Base-by-base conservation (phyloP, 2,329 filamentous ascomycete species). In the Paraconiothyrium sp. region DNA sequence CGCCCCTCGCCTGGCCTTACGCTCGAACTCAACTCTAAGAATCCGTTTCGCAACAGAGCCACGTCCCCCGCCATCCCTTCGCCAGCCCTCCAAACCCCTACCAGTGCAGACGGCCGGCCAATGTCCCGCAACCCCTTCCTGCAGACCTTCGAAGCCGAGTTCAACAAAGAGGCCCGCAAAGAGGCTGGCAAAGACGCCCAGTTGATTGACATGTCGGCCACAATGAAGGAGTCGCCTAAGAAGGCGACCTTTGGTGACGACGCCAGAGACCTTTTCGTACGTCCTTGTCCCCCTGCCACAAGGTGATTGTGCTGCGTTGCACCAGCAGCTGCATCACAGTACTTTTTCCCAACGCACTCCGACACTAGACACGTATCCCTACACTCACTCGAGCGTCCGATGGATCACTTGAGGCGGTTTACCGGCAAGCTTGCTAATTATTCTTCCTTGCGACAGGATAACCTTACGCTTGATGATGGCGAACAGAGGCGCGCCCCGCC, bases 51-150 rank as follows among this genome's bases (percentile, higher is more conserved):
- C 82, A 92, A 92, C 79, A 88, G 90, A 73, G 88, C 89, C 66
- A 83, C 84, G 41, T 92, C 90, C 66, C 89, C 82, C 61, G 72
- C 67, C 49, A 61, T 74, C 59, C 69, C 72, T 56, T 77, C 76
- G 37, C 76, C 76, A 55, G 67, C 75, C 57, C 62, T 79, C 67
- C 73, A 73, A 59, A 75, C 73, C 39, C 75, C 73, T 59, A 49
- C 79, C 79, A 65, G 89, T 86, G 66, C 88, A 85, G 86, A 88
- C 79, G 86, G 88, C 78, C 85, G 89, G 73, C 89, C 89, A 59
- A 79, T 88, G 61, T 92, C 90, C 70, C 87, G 88, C 77, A 94
- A 94, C 71, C 91, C 91, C 39, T 94, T 94, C 75, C 84, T 93
- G 66, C 90, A 91, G 70, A 82, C 84, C 61, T 81, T 82, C 66